phyloP scores from a whole-genome alignment of 2,329 filamentous ascomycete species.

The Aspergillus phoenicis region DNA sequence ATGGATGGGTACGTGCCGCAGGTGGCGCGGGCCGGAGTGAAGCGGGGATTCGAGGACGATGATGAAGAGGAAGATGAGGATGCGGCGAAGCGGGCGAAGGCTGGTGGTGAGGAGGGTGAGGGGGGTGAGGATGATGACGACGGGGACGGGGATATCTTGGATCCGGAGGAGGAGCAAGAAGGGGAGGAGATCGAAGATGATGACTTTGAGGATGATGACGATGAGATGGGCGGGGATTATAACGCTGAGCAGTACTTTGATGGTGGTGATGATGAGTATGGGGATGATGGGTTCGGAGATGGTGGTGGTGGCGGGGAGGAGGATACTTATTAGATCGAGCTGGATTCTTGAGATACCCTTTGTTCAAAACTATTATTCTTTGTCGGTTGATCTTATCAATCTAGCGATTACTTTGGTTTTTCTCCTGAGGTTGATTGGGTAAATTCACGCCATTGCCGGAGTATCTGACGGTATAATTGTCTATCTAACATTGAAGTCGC shows the following conservation, averaged over 20 bases:
- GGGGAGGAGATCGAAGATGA: slow-evolving; percentile 59
- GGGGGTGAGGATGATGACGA: slow-evolving; percentile 39
- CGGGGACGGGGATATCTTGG: slow-evolving; percentile 48
- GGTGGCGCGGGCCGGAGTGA: slow-evolving; percentile 24
- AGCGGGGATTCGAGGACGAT: slow-evolving; percentile 50
- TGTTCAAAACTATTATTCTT: slow-evolving; percentile 17
- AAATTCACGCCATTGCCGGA: not conserved
- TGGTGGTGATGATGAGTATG: slow-evolving; percentile 57
- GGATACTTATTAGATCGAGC: slow-evolving; percentile 39
- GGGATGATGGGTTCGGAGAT: slow-evolving; percentile 59
- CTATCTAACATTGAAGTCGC: no score
- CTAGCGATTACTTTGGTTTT: slow-evolving; percentile 1
- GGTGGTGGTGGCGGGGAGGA: slow-evolving; percentile 57
- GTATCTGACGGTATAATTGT: not conserved
- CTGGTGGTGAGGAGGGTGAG: slow-evolving; percentile 34
- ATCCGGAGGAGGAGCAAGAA: slow-evolving; percentile 53
- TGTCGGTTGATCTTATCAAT: slow-evolving; percentile 14
- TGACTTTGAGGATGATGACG: slow-evolving; percentile 63
- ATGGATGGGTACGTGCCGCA: slow-evolving; percentile 33
- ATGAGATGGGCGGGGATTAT: slow-evolving; percentile 62
- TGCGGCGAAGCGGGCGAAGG: slow-evolving; percentile 35
- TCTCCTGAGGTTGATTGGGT: not conserved
- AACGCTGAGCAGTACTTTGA: slow-evolving; percentile 68
- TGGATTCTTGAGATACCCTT: slow-evolving; percentile 34
- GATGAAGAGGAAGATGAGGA: slow-evolving; percentile 45